phyloP scores from a whole-genome alignment of 805 yeast genomes.

The Kurtzmaniella cleridarum region DNA sequence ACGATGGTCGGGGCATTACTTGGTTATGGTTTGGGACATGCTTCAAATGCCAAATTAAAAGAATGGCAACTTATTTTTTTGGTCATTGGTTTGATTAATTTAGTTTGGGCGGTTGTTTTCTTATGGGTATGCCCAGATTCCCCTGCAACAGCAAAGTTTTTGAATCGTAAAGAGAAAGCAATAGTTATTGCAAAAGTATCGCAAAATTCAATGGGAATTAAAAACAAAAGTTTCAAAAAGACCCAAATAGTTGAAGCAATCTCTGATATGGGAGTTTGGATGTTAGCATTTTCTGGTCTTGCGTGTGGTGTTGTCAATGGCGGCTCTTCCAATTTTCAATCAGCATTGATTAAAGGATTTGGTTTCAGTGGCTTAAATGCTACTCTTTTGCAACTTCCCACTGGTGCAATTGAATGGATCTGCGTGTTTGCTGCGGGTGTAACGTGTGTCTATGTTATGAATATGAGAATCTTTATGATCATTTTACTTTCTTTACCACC shows the following conservation, averaged over 20 bases:
- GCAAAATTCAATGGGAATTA: slow-evolving; percentile 19
- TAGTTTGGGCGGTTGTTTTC: slow-evolving; percentile 14
- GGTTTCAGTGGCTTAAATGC: slow-evolving; percentile 25
- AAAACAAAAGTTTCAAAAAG: slow-evolving; percentile 16
- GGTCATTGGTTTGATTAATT: slow-evolving; percentile 15
- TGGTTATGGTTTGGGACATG: slow-evolving; percentile 23
- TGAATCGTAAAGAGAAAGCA: slow-evolving; percentile 27
- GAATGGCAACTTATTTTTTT: slow-evolving; percentile 23
- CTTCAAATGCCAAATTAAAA: slow-evolving; percentile 12
- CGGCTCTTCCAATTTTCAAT: slow-evolving; percentile 19
- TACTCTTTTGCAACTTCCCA: slow-evolving; percentile 22
- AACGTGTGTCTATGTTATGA: slow-evolving; percentile 13
- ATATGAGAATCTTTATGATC: slow-evolving; percentile 13
- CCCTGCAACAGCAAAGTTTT: slow-evolving; percentile 26
- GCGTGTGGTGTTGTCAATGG: slow-evolving; percentile 28
- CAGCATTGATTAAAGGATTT: slow-evolving; percentile 25
- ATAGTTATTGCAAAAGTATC: slow-evolving; percentile 15
- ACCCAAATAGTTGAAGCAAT: slow-evolving; percentile 17
- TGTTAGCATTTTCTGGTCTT: slow-evolving; percentile 17
- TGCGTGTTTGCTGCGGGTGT: slow-evolving; percentile 24
- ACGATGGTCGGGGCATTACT: slow-evolving; percentile 19
- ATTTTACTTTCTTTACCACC: slow-evolving; percentile 15
- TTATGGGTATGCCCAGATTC: slow-evolving; percentile 17
- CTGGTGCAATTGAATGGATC: slow-evolving; percentile 21
- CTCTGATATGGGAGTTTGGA: slow-evolving; percentile 15